Evolutionary conservation across 768 basidiomycete genomes (phyloP), one percentile per base, ranked within the genome.

Genomic region (Lepiota venenata): DNA sequence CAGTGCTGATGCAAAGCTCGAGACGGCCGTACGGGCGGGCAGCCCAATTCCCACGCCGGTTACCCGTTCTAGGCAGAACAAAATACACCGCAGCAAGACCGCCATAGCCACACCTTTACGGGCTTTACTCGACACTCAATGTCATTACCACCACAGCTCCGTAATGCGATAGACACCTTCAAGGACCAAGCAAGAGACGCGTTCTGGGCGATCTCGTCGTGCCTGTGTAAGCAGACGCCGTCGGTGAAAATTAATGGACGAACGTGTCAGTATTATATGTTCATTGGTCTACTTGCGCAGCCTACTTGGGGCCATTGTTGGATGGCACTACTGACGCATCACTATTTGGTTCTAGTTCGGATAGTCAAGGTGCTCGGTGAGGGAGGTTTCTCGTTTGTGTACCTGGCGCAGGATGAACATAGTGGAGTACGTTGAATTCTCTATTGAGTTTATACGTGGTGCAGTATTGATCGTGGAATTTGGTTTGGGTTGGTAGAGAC

Each of bases 241-340:
- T 92, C 85, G 56, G 79, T 98, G 56, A 97, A 98, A 74, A 94
- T 99, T 57, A 97, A 96, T 61, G 96, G 96, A 36, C 82, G 96
- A 60, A 91, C 92, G 38, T 98, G 90, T 91, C 61, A 77, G 86
- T 53, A 29, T 16, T 47, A n/a, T n/a, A n/a, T 25, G 5, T n/a
- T 35, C 35, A 15, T 8, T 11, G 22, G 27, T 38, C 54, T 36
- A 20, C n/a, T 10, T 40, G 57, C 36, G 36, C 16, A 29, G 14
- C 36, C 25, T 38, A 36, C 36, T 35, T 25, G 37, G 8, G 21
- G 15, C n/a, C 5, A 25, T 25, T 25, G 25, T 25, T 36, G 10
- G 25, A 49, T 43, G 20, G 4, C 18, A 25, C 7, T 55, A 12
- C 21, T 58, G 55, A 46, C 51, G 37, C 36, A 32, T 18, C 27